Evolutionary conservation across 1,284 basidiomycete species (phyloP).

Genomic region (Austroboletus novae-zelandiae): DNA sequence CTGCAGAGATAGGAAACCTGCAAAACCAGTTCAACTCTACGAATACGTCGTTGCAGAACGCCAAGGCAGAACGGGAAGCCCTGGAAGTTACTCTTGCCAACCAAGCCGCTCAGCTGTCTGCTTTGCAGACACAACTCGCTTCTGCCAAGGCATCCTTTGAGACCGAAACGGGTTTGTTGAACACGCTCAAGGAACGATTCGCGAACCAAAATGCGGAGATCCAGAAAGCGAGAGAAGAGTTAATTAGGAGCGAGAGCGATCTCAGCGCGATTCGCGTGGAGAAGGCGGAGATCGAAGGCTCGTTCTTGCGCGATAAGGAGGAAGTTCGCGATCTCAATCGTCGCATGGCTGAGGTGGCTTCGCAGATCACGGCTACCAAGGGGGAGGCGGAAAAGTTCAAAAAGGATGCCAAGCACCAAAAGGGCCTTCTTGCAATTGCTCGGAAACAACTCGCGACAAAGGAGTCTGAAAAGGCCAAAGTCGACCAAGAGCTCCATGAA

Average conservation of each 20-base stretch:
- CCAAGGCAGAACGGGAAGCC: conserved; percentile 56
- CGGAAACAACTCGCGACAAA: conserved; percentile 91
- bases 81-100: conserved; percentile 58
- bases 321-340: conserved; percentile 86
- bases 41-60: conserved; percentile 60
- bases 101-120: conserved; percentile 68
- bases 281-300: conserved; percentile 90
- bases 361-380: conserved; percentile 73
- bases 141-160: conserved; percentile 82
- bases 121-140: conserved; percentile 72
- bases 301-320: conserved; percentile 90
- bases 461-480: conserved; percentile 74
- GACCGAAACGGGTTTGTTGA: conserved; percentile 76
- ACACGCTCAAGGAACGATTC: conserved; percentile 72
- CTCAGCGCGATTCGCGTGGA: conserved; percentile 87
- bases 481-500: conserved; percentile 71
- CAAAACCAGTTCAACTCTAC: conserved; percentile 86
- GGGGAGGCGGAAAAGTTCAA: conserved; percentile 82
- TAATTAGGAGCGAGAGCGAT: conserved; percentile 92
- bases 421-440: conserved; percentile 90
- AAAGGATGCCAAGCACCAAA: conserved; percentile 95
- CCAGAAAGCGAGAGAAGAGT: conserved; percentile 72
- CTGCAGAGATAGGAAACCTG: conserved; percentile 82
- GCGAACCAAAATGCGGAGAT: conserved; percentile 75
- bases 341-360: conserved; percentile 77